phyloP scores from a whole-genome alignment of 768 basidiomycete species.

The Tricholoma hemisulphureum region DNA sequence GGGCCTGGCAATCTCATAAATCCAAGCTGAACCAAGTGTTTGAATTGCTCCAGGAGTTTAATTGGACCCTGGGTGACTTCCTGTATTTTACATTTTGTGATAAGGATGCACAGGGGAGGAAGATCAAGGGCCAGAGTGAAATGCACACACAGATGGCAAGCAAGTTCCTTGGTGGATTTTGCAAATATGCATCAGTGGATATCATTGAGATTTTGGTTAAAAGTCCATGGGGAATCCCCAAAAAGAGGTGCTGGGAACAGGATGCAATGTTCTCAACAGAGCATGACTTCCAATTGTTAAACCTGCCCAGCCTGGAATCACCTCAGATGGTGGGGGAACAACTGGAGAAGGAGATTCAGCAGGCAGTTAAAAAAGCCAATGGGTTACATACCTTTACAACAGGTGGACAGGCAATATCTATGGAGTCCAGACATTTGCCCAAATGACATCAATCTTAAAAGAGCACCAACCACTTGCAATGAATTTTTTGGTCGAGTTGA shows the following conservation, averaged over 20 bases:
- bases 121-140: not conserved
- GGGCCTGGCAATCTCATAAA: not conserved
- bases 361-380: slow-evolving; percentile 3
- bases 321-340: slow-evolving; percentile 14
- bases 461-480: slow-evolving; percentile 13
- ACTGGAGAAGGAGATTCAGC: slow-evolving; percentile 9
- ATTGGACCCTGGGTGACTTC: not conserved
- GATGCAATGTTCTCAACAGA: slow-evolving; percentile 10
- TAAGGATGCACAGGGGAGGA: not conserved
- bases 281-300: slow-evolving; percentile 7
- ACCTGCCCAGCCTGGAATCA: slow-evolving; percentile 16
- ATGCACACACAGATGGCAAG: not conserved
- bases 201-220: slow-evolving; percentile 16
- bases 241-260: not conserved
- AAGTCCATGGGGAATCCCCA: slow-evolving; percentile 10
- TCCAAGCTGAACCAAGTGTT: no score
- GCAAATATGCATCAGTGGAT: slow-evolving; percentile 4
- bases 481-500: slow-evolving; percentile 10
- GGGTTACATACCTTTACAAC: slow-evolving; percentile 6
- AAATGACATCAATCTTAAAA: not conserved
- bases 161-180: not conserved
- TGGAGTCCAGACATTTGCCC: slow-evolving; percentile 6
- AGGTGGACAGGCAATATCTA: slow-evolving; percentile 3
- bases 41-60: not conserved
- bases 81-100: not conserved